Evolutionary conservation across 495 filamentous ascomycete species (phyloP).

Genomic region (Tirmania nivea): DNA sequence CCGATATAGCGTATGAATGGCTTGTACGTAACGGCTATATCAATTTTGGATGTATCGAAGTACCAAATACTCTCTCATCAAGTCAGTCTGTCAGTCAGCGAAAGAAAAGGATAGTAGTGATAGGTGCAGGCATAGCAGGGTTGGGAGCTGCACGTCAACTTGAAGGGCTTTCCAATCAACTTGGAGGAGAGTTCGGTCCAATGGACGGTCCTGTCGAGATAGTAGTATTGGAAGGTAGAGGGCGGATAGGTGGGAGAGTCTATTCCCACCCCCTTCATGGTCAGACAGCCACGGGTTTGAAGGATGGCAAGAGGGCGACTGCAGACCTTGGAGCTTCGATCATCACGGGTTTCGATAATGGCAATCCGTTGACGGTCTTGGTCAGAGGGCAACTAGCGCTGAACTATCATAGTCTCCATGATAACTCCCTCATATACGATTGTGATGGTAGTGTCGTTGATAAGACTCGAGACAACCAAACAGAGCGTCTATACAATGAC

Average conservation of each 20-base stretch:
- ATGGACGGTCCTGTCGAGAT: conserved; percentile 50
- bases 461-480: conserved; percentile 53
- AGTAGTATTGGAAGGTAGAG: conserved; percentile 67
- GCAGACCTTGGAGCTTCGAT: conserved; percentile 96
- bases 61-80: conserved; percentile 26
- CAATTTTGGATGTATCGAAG: conserved; percentile 81
- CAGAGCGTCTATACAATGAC: conserved; percentile 82
- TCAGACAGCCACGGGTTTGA: conserved; percentile 29
- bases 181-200: conserved; percentile 38
- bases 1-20: conserved; percentile 80
- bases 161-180: conserved; percentile 60
- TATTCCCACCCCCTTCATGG: conserved; percentile 71
- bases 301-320: conserved; percentile 39
- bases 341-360: conserved; percentile 85
- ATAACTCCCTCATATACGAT: conserved; percentile 81
- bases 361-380: conserved; percentile 78
- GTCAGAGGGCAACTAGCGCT: conserved; percentile 80
- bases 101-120: conserved; percentile 50
- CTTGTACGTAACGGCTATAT: conserved; percentile 79
- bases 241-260: conserved; percentile 76
- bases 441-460: conserved; percentile 62
- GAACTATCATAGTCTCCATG: conserved; percentile 59
- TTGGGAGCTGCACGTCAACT: conserved; percentile 83
- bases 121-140: conserved; percentile 88
- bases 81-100: conserved; percentile 17